phyloP scores from a whole-genome alignment of 495 filamentous ascomycete genomes.

The Penicillium lagena region DNA sequence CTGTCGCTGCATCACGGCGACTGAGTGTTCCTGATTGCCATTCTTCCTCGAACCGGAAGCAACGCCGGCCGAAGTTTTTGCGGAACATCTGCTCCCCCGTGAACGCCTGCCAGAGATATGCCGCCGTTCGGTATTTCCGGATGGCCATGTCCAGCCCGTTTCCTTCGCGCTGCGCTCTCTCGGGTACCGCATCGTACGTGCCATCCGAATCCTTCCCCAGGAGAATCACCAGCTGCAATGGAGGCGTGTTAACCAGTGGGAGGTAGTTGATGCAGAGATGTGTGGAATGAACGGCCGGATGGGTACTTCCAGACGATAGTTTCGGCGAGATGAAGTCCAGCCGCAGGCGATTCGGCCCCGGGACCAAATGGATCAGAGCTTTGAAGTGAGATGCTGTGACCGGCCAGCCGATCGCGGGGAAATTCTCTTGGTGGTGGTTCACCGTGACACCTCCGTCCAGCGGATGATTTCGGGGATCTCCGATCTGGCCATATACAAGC shows the following conservation, averaged over 20 bases:
- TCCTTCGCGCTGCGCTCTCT: constrained; percentile 68
- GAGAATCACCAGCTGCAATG: constrained; percentile 77
- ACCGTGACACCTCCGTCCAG: constrained; percentile 77
- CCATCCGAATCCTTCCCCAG: constrained; percentile 82
- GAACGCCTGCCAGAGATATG: constrained; percentile 93
- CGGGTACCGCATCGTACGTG: constrained; percentile 76
- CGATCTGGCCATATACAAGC: constrained; percentile 71
- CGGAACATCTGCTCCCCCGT: constrained; percentile 93
- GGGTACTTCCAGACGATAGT: constrained; percentile 59
- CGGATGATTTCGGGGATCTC: constrained; percentile 60
- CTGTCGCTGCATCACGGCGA: constrained; percentile 57
- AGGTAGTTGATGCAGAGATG: constrained; percentile 81
- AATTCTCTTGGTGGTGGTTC: constrained; percentile 74
- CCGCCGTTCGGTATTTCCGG: constrained; percentile 82
- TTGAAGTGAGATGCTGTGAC: constrained; percentile 86
- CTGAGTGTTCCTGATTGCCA: constrained; percentile 79
- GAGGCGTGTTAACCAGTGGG: constrained; percentile 66
- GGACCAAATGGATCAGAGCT: constrained; percentile 76
- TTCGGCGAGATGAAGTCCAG: constrained; percentile 84
- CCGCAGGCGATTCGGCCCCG: constrained; percentile 77
- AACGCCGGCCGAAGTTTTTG: constrained; percentile 73
- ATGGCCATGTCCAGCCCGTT: constrained; percentile 74
- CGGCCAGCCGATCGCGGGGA: constrained; percentile 76
- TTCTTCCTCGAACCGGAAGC: constrained; percentile 86
- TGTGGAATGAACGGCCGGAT: constrained; percentile 66